Evolutionary conservation across 768 basidiomycete species (phyloP), one percentile per base, ranked within the genome.

Genomic region (Mycena latifolia): DNA sequence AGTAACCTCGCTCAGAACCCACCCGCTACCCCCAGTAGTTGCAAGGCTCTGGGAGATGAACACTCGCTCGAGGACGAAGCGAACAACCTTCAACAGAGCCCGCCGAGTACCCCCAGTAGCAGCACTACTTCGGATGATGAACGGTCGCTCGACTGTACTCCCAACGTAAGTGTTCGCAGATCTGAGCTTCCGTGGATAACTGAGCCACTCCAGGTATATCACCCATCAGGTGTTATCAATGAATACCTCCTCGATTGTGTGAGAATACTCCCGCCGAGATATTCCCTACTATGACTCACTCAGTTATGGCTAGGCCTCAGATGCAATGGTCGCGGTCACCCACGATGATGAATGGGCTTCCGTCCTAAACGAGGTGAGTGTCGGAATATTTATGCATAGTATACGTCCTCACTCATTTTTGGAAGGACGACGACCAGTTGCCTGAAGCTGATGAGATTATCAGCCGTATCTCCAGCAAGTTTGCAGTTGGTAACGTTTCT

Each of bases 241-340:
- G 48, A 28, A 20, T 51, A 60, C 35, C 58, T 60, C 5, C 58
- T 60, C 15, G 48, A 60, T 14, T 51, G 27, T n/a, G 58, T 60
- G 14, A 20, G 48, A n/a, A n/a, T 27, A 20, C 3, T 15, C 2
- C 45, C 17, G 6, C 17, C 3, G 1, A 33, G 39, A 9, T 57
- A 4, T 43, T n/a, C 2, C 8, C 39, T 17, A 15, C 39, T n/a
- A n/a, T n/a, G n/a, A n/a, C n/a, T n/a, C 12, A 25, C 25, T 25
- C 47, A 25, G 18, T 22, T 25, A 27, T 9, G 5, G 17, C 20
- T 28, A 60, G 58, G 48, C 5, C 22, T 31, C 35, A 14, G 58
- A 51, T 1, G 41, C 41, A 43, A 43, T 43, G 41, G 41, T 43
- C 41, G 41, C 39, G 35, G 22, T 24, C 37, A 9, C 8, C 9